Conservation (phyloP, 257 asterid genomes). For the Gardenia jasminoides region DNA sequence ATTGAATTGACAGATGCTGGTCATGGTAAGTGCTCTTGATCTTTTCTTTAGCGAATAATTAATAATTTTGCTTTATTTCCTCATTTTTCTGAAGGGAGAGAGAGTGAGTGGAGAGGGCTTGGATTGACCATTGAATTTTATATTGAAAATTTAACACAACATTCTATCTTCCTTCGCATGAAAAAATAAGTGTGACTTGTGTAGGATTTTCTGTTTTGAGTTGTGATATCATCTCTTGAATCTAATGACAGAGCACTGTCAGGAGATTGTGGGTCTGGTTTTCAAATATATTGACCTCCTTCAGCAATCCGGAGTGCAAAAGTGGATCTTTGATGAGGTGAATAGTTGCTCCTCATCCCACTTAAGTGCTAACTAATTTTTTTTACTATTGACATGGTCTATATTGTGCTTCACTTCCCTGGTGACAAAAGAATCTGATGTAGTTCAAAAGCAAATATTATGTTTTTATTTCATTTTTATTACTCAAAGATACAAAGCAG, state of each 20-base stretch:
- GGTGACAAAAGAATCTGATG: neutral
- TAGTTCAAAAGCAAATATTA: too few species aligned
- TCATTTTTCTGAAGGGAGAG: too few species aligned
- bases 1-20: constrained; percentile 85
- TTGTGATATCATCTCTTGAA: constrained; percentile 5
- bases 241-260: constrained; percentile 58
- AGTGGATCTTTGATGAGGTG: constrained; percentile 93
- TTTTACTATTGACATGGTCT: neutral
- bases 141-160: neutral
- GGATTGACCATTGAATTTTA: neutral
- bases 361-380: neutral
- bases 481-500: neutral
- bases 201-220: too few species aligned
- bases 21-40: constrained; percentile 50
- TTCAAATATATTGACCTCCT: constrained; percentile 68
- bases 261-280: constrained; percentile 65
- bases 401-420: neutral
- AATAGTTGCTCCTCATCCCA: neutral
- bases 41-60: constrained; percentile 4
- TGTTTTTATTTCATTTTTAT: too few species aligned
- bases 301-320: constrained; percentile 65
- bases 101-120: neutral
- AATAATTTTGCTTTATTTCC: neutral
- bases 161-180: neutral
- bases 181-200: neutral